phyloP scores from a whole-genome alignment of 78 protist species.

The Guillardia theta region DNA sequence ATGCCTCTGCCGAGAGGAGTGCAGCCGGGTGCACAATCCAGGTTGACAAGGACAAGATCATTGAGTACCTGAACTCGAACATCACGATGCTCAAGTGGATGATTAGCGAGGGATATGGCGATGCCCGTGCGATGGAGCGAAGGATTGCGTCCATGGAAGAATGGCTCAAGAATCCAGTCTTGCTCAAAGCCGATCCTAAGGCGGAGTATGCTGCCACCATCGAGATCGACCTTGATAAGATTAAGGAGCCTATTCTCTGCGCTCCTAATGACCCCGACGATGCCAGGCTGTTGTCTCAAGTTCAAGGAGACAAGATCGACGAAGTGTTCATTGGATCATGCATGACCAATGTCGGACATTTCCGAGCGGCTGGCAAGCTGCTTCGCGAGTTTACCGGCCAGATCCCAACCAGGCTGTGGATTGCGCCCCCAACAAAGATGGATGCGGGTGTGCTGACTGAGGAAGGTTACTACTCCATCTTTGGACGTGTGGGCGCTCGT shows the following conservation, averaged over 20 bases:
- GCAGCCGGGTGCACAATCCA: constrained; percentile 67
- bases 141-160: constrained; percentile 51
- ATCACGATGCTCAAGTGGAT: constrained; percentile 66
- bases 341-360: constrained; percentile 73
- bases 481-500: constrained; percentile 57
- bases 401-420: constrained; percentile 55
- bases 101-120: constrained; percentile 48
- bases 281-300: constrained; percentile 51
- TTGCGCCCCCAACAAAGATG: constrained; percentile 65
- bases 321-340: constrained; percentile 60
- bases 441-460: constrained; percentile 54
- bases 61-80: constrained; percentile 61
- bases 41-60: constrained; percentile 58
- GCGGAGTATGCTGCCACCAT: constrained; percentile 43
- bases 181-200: constrained; percentile 24
- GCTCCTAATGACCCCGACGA: constrained; percentile 74
- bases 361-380: constrained; percentile 73
- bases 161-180: constrained; percentile 55
- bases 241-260: constrained; percentile 63
- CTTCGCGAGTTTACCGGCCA: constrained; percentile 18
- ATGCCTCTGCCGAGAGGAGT: constrained; percentile 61
- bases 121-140: constrained; percentile 45
- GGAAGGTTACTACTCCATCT: constrained; percentile 56
- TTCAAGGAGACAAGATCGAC: constrained; percentile 35
- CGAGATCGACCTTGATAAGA: constrained; percentile 57